These are phyloP conservation scores for Talaromyces albobiverticillius DNA, from an alignment of 2,329 filamentous ascomycete species.

Conservation along the genomic window DNA sequence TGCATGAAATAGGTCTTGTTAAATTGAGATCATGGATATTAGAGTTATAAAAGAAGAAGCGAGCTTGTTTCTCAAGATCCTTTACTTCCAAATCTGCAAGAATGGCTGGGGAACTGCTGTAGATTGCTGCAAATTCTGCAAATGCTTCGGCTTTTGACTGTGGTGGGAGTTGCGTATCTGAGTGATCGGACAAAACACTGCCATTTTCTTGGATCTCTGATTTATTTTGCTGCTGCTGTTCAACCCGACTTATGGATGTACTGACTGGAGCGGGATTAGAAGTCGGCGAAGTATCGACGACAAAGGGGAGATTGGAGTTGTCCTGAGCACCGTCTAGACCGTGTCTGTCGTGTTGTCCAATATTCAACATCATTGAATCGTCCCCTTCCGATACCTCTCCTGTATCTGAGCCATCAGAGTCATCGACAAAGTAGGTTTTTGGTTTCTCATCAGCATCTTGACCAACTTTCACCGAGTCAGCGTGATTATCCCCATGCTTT, in stretches of 20 bases:
- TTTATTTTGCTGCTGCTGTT: not conserved
- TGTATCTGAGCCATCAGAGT: conserved; percentile 26
- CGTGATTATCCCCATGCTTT: conserved; percentile 9
- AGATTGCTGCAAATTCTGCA: conserved; percentile 31
- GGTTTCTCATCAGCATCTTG: not conserved
- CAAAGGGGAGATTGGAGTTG: conserved; percentile 8
- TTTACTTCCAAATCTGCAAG: conserved; percentile 37
- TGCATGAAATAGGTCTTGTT: conserved; percentile 40
- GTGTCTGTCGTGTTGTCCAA: conserved; percentile 24
- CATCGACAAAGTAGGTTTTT: conserved; percentile 21
- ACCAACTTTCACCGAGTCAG: not conserved
- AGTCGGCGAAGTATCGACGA: conserved; percentile 26
- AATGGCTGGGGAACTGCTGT: conserved; percentile 29
- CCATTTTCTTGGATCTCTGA: not conserved
- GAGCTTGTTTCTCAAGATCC: conserved; percentile 40
- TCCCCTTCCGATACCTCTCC: conserved; percentile 33
- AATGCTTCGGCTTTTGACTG: conserved; percentile 35
- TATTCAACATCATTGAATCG: conserved; percentile 43
- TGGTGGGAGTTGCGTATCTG: conserved; percentile 5
- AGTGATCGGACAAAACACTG: not conserved
- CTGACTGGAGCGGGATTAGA: not conserved
- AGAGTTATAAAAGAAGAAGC: conserved; percentile 39
- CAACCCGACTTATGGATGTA: not conserved
- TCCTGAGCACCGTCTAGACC: not conserved
- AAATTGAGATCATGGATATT: conserved; percentile 39